Evolutionary conservation across 768 basidiomycete genomes (phyloP).

Genomic region (Phanerochaete sordida): DNA sequence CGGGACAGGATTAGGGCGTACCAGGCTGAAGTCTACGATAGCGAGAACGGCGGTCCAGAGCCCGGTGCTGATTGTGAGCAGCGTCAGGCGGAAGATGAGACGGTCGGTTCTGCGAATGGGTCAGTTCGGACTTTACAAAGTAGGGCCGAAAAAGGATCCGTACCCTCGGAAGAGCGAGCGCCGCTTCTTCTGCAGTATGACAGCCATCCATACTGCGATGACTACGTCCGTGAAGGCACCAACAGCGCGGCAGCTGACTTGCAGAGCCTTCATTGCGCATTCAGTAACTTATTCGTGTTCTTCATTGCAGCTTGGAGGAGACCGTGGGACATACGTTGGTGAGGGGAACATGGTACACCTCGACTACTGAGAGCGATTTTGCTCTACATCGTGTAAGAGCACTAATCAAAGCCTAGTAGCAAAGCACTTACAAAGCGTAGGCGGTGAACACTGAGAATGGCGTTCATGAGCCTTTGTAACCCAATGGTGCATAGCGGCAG

Average conservation of each 20-base stretch:
- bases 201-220: background rate
- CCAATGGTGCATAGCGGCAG: no score
- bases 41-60: background rate
- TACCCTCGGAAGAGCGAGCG: background rate
- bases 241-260: background rate
- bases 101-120: background rate
- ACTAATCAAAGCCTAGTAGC: background rate
- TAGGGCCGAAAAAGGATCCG: no score
- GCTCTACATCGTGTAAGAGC: background rate
- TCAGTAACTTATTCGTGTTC: no score
- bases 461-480: background rate
- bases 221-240: background rate
- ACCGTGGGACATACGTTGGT: no score
- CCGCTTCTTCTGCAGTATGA: background rate
- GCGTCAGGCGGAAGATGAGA: background rate
- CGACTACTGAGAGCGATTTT: no score
- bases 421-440: background rate
- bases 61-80: background rate
- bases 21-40: background rate
- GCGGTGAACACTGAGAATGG: background rate
- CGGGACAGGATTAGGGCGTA: background rate
- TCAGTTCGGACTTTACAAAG: no score
- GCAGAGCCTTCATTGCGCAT: no score
- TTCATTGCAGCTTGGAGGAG: no score
- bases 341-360: no score